Evolutionary conservation across 192 early-diverging fungal species (phyloP), one percentile per base, ranked within the genome.

Genomic region (Coemansia sp.): DNA sequence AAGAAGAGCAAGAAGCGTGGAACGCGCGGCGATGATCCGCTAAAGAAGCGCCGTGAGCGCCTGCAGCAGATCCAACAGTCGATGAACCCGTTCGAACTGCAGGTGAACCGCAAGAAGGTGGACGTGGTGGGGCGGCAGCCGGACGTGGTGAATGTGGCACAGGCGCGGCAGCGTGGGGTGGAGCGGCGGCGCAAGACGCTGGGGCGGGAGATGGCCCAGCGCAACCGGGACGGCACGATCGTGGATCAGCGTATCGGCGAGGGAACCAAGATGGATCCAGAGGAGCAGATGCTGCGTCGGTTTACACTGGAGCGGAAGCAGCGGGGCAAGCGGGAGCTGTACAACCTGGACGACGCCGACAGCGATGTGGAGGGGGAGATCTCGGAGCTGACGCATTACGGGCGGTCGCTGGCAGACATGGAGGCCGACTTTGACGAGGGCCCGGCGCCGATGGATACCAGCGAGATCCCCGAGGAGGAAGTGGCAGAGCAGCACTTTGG

Each of bases 211-310:
- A 62, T 90, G 47, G 59, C 80, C 29, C 80, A 79, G 23, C 81
- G 81, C 30, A 76, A 81, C 47, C 85, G 82, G 36, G 68, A 76
- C 16, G 82, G 85, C 40, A 82, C 84, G 7, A 69, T 99, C 25
- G 80, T 94, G 11, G 96, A 99, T 76, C 77, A 85, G 36, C 87
- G 96, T 43, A 92, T 99, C 67, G 96, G 95, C 55, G 96, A 98
- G 59, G 82, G 84, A 48, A 79, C 96, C 56, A 80, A 64, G 23
- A 67, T 98, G 80, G 87, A 91, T 25, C 76, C 86, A 1, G 96
- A 99, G 73, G 96, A 99, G 42, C 93, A 89, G 51, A 94, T 96
- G 94, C 49, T 96, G 63, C 80, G 83, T 70, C 81, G 96, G 56
- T 97, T 97, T 61, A 88, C 96, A 28, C 70, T 75, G 26, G 94